Evolutionary conservation across 176 grass and related monocot species (phyloP).

Genomic region (Aegilops speltoides): DNA sequence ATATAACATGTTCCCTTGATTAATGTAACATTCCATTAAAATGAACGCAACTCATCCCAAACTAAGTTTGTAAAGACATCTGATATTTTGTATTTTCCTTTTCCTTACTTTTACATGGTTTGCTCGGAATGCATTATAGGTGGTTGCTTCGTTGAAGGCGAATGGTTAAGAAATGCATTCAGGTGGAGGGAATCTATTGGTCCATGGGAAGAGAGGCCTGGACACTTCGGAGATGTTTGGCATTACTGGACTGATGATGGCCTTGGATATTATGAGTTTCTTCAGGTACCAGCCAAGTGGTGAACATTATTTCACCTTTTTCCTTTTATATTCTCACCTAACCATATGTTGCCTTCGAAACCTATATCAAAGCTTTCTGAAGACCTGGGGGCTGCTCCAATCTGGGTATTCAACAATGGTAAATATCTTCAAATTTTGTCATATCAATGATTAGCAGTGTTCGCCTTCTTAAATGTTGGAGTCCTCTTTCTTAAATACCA

Average conservation of each 20-base stretch:
- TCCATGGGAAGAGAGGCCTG: slow-evolving; percentile 87
- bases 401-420: slow-evolving; percentile 91
- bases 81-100: neutral
- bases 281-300: slow-evolving; percentile 55
- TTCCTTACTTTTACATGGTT: neutral
- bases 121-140: slow-evolving; percentile 47
- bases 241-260: slow-evolving; percentile 93
- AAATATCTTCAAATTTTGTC: slow-evolving; percentile 20
- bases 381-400: slow-evolving; percentile 58
- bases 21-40: neutral
- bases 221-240: slow-evolving; percentile 90
- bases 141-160: slow-evolving; percentile 80
- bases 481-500: slow-evolving; percentile 35
- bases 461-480: neutral
- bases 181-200: slow-evolving; percentile 75
- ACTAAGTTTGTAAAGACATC: slow-evolving; percentile 9
- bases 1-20: neutral
- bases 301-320: neutral
- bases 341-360: slow-evolving; percentile 9
- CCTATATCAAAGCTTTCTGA: slow-evolving; percentile 63
- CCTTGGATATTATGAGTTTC: slow-evolving; percentile 84
- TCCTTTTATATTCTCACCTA: neutral
- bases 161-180: slow-evolving; percentile 85
- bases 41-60: neutral
- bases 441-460: neutral